Conservation (phyloP, 1,284 basidiomycete species). For the Athelia psychrophila region DNA sequence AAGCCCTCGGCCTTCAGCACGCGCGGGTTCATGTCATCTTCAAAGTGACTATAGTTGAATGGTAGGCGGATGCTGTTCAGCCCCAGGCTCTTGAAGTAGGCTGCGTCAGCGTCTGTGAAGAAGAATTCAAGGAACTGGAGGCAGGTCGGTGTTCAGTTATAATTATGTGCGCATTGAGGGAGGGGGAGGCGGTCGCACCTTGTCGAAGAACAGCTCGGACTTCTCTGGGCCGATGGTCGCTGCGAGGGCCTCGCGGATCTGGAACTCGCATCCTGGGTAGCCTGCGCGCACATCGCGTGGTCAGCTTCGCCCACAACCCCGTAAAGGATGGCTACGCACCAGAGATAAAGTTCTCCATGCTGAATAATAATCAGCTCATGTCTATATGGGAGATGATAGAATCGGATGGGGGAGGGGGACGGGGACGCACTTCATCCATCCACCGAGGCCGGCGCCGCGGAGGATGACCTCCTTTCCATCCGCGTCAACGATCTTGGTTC, state of each 20-base stretch:
- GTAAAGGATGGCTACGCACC: constrained; percentile 22
- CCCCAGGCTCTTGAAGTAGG: constrained; percentile 66
- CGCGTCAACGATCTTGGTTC: constrained; percentile 55
- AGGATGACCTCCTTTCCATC: constrained; percentile 55
- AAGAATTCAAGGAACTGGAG: constrained; percentile 77
- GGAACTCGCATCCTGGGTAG: constrained; percentile 59
- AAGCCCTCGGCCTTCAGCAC: constrained; percentile 59
- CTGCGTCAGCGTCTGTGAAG: constrained; percentile 68
- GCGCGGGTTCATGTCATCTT: constrained; percentile 67
- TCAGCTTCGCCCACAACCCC: neutral
- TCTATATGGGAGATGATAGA: neutral
- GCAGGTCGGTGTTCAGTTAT: neutral
- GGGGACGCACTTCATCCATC: constrained; percentile 63
- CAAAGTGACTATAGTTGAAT: constrained; percentile 68
- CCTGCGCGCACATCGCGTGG: constrained; percentile 28
- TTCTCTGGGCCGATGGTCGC: constrained; percentile 64
- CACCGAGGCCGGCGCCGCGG: constrained; percentile 66
- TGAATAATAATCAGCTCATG: constrained; percentile 10
- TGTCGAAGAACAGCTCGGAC: constrained; percentile 77
- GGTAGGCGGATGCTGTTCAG: constrained; percentile 71
- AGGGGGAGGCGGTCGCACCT: constrained; percentile 35
- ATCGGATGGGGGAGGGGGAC: neutral
- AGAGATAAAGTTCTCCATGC: constrained; percentile 66
- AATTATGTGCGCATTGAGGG: constrained; percentile 2
- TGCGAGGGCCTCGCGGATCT: constrained; percentile 66